These are phyloP conservation scores for Hypoxylon sp. DNA, from an alignment of 2,329 filamentous ascomycete genomes.

Conservation along the genomic window DNA sequence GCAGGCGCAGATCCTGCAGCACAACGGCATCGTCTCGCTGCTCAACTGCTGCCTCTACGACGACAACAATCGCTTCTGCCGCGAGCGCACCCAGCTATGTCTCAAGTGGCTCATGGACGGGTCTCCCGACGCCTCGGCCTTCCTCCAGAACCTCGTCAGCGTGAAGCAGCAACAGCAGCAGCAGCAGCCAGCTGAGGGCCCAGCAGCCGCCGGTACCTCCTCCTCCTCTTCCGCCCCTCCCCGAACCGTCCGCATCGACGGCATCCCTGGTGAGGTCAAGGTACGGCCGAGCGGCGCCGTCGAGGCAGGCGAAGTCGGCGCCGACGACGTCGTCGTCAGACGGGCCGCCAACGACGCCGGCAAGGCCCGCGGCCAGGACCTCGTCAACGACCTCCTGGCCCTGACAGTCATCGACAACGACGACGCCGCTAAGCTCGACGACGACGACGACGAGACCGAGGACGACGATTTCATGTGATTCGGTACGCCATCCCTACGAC, in stretches of 20 bases:
- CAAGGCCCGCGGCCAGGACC: slow-evolving; percentile 44
- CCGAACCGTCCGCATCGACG: slow-evolving; percentile 62
- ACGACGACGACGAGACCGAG: slow-evolving; percentile 45
- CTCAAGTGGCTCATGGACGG: slow-evolving; percentile 84
- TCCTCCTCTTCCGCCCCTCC: slow-evolving; percentile 50
- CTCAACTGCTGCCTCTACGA: slow-evolving; percentile 91
- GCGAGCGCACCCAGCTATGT: slow-evolving; percentile 88
- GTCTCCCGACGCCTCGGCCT: slow-evolving; percentile 75
- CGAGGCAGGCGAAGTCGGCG: slow-evolving; percentile 13
- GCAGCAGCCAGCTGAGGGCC: slow-evolving; percentile 21
- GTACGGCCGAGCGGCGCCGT: slow-evolving; percentile 56
- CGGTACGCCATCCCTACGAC: too few relatives aligned
- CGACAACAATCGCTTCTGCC: slow-evolving; percentile 91
- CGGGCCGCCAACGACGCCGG: slow-evolving; percentile 38
- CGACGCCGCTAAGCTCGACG: slow-evolving; percentile 31
- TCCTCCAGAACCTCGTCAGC: slow-evolving; percentile 69
- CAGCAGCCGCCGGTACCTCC: slow-evolving; percentile 40
- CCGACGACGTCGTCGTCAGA: slow-evolving; percentile 6
- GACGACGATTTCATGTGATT: slow-evolving; percentile 44
- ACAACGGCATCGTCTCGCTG: slow-evolving; percentile 86
- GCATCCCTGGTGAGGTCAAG: slow-evolving; percentile 63
- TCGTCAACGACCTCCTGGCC: slow-evolving; percentile 46
- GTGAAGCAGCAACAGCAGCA: slow-evolving; percentile 35
- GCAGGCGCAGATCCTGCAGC: slow-evolving; percentile 84
- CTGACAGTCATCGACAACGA: slow-evolving; percentile 40